These are phyloP conservation scores for Paecilomyces sp. DNA, from an alignment of 2,329 filamentous ascomycete species.

Conservation along the genomic window DNA sequence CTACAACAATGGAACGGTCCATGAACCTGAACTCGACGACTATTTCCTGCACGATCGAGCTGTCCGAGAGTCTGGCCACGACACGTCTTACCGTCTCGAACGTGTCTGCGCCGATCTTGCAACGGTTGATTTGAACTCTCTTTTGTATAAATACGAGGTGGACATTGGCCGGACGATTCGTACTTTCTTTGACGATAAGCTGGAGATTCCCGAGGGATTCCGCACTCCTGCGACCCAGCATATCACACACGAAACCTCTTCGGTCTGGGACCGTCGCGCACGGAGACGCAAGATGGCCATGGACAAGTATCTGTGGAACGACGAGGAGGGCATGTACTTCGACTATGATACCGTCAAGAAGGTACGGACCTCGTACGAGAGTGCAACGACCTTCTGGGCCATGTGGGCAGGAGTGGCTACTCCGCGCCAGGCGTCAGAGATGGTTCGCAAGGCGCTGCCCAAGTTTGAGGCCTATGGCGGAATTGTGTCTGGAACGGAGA, in stretches of 20 bases:
- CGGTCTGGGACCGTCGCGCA: conserved; percentile 83
- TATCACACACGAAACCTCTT: conserved; percentile 70
- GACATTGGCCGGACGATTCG: conserved; percentile 87
- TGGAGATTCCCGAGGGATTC: conserved; percentile 78
- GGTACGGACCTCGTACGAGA: conserved; percentile 77
- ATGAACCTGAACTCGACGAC: conserved; percentile 82
- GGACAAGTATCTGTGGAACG: conserved; percentile 91
- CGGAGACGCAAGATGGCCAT: conserved; percentile 77
- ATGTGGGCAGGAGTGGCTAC: conserved; percentile 90
- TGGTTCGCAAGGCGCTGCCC: conserved; percentile 76
- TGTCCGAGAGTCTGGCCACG: conserved; percentile 92
- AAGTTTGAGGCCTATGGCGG: conserved; percentile 84
- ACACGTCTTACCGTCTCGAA: conserved; percentile 91
- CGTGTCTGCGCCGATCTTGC: conserved; percentile 80
- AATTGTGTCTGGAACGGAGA: conserved; percentile 79
- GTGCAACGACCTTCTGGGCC: conserved; percentile 91
- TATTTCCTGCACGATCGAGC: conserved; percentile 96
- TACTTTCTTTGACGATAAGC: conserved; percentile 71
- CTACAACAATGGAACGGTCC: conserved; percentile 72
- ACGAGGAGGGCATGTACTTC: conserved; percentile 90
- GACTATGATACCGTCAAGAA: conserved; percentile 87
- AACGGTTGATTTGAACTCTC: conserved; percentile 88
- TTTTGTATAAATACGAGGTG: conserved; percentile 93
- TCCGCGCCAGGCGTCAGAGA: conserved; percentile 73
- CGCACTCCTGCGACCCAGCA: conserved; percentile 59